These are phyloP conservation scores for Chaetomium sp. DNA, from an alignment of 2,329 filamentous ascomycete genomes.

Conservation along the genomic window DNA sequence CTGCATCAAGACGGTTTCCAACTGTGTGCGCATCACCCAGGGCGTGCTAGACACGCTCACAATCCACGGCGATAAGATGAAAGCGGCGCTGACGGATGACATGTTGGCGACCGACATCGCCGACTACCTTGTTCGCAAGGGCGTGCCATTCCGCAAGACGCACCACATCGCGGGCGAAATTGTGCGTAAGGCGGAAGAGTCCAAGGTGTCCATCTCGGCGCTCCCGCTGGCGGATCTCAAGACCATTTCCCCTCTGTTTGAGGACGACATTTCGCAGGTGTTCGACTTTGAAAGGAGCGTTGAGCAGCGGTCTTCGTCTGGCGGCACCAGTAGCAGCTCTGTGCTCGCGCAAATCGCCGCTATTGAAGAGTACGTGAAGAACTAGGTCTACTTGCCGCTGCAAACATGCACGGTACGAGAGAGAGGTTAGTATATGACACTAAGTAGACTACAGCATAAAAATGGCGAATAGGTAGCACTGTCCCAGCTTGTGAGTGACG, in stretches of 20 bases:
- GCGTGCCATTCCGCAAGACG: constrained; percentile 75
- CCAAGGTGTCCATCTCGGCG: constrained; percentile 63
- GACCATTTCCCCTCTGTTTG: constrained; percentile 62
- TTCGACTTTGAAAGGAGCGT: constrained; percentile 81
- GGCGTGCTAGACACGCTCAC: constrained; percentile 70
- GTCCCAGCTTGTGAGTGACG: background rate
- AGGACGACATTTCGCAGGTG: constrained; percentile 60
- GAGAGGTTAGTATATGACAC: background rate
- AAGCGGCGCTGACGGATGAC: constrained; percentile 67
- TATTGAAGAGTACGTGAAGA: constrained; percentile 13
- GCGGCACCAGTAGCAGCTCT: constrained; percentile 62
- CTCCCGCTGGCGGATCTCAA: constrained; percentile 61
- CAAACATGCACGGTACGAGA: background rate
- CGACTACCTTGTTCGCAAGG: constrained; percentile 61
- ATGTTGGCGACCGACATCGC: constrained; percentile 74
- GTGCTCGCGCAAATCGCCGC: constrained; percentile 17
- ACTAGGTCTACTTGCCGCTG: background rate
- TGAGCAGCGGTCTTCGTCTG: constrained; percentile 69
- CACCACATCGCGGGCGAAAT: constrained; percentile 74
- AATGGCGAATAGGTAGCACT: background rate
- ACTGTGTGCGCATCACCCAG: constrained; percentile 77
- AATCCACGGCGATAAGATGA: constrained; percentile 68
- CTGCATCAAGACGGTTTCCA: constrained; percentile 70
- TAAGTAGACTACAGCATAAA: background rate
- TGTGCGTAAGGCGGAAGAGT: constrained; percentile 65